Evolutionary conservation across 2,329 filamentous ascomycete genomes (phyloP).

Genomic region (Microthyrium microscopicum): DNA sequence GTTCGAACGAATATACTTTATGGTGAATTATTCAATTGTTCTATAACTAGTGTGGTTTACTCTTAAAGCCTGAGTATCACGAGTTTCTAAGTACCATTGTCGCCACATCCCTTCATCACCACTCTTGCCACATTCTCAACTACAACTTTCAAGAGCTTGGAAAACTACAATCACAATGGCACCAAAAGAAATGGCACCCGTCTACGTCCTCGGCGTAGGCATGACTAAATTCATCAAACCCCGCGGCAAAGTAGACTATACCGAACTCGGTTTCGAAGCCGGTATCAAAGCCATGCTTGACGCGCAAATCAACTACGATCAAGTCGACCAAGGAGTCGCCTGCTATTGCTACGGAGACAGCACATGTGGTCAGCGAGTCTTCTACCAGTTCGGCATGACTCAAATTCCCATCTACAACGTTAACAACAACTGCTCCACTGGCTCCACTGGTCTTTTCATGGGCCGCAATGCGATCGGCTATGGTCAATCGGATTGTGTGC

Average conservation of each 20-base stretch:
- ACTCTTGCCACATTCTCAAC: background rate
- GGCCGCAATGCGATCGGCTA: constrained; percentile 62
- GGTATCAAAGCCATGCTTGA: constrained; percentile 71
- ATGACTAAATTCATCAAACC: constrained; percentile 99
- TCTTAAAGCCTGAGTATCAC: background rate
- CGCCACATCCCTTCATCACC: background rate
- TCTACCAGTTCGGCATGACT: constrained; percentile 98
- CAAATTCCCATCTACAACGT: constrained; percentile 93
- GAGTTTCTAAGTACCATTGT: background rate
- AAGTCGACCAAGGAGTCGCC: constrained; percentile 87
- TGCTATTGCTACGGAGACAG: constrained; percentile 97
- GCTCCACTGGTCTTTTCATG: constrained; percentile 79
- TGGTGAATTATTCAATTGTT: no score
- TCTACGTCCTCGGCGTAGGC: constrained; percentile 90
- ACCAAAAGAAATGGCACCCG: constrained; percentile 32
- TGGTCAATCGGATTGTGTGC: constrained; percentile 70
- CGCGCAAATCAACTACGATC: constrained; percentile 88
- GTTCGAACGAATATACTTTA: no score
- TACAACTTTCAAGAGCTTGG: background rate
- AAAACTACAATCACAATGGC: constrained; percentile 24
- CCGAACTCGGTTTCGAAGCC: constrained; percentile 83
- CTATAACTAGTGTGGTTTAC: background rate
- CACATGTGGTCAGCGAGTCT: constrained; percentile 88
- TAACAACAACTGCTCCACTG: constrained; percentile 97
- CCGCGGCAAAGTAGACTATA: constrained; percentile 83